Base-by-base conservation (phyloP, 352 stramenopile genomes). In the Phytophthora palmivora region DNA sequence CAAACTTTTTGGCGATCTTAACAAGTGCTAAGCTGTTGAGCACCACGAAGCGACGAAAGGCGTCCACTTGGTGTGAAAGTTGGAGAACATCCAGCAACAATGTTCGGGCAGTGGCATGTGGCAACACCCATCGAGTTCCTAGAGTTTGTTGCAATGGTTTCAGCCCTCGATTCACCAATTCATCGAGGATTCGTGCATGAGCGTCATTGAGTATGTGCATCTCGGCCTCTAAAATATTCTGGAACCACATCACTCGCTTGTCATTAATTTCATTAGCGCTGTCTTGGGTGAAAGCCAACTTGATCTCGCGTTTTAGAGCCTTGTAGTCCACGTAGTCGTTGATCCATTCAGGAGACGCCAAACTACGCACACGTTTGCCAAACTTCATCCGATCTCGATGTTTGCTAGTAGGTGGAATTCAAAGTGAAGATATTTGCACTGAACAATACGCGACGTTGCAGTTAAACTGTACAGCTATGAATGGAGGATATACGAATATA, bases 1-100 rank as follows among this genome's bases (percentile, higher is more conserved):
- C 84, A 43, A 91, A 89, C 60, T 94, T 94, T 67, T 94, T 94
- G 57, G 79, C 69, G 62, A 91, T 91, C 58, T 94, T 94, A 51
- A 92, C 81, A 22, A 94, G 73, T 28, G 84, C 84, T 26, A 94
- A 68, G 30, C 74, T 87, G 59, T 94, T 94, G 52, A 94, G 75
- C 44, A 94, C 68, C 45, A 92, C 79, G 58, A 87, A 94, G 53
- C 84, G 78, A 16, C 84, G 82, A 43, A 94, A 88, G 8, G 82
- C 79, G 44, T 94, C 84, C 44, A 94, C 70, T 19, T 78, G 63
- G 36, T 82, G 58, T 19, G 80, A 89, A 24, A 91, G 63, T 43
- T 91, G 74, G 30, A 94, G 69, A 5, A 71, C 80, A 6, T 83
- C 79, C 22, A 88, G 51, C 11, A 94, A 43, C 16, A 91, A 50